These are phyloP conservation scores for Globisporangium okanoganense DNA, from an alignment of 352 stramenopile species.

Conservation along the genomic window DNA sequence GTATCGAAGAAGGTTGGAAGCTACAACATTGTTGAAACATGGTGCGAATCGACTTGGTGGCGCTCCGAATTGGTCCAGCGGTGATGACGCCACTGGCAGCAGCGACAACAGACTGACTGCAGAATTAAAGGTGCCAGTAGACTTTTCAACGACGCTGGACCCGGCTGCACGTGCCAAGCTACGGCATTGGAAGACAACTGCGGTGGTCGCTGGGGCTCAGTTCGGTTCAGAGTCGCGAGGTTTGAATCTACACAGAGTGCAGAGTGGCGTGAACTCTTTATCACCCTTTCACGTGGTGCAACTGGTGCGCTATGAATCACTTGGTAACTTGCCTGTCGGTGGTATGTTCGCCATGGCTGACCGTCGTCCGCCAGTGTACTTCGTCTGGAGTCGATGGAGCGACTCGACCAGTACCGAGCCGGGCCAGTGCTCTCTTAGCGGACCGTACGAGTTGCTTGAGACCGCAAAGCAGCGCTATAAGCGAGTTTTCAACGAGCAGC, in stretches of 20 bases:
- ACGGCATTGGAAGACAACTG: neutral
- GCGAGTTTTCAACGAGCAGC: slow-evolving; percentile 20
- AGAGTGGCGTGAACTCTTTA: neutral
- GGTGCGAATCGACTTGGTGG: neutral
- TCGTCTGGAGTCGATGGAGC: slow-evolving; percentile 47
- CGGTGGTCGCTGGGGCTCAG: slow-evolving; percentile 1
- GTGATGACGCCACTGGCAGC: neutral
- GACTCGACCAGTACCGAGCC: neutral
- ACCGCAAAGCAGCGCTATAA: slow-evolving; percentile 32
- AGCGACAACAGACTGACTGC: neutral
- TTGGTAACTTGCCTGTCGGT: neutral
- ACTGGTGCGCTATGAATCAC: slow-evolving; percentile 4
- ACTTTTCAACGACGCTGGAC: slow-evolving; percentile 5
- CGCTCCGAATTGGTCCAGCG: neutral
- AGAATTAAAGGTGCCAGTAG: neutral
- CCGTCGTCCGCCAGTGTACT: slow-evolving; percentile 18
- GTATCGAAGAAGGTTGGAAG: too few species aligned
- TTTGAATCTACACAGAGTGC: neutral
- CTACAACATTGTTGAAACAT: too few species aligned
- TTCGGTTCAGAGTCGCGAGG: neutral
- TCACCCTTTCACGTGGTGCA: slow-evolving; percentile 7
- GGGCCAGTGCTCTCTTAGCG: slow-evolving; percentile 23
- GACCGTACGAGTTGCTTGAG: slow-evolving; percentile 31
- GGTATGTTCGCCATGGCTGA: neutral
- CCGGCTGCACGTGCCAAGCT: slow-evolving; percentile 2